Evolutionary conservation across 257 asterid genomes (phyloP), one percentile per base, ranked within the genome.

Genomic region (Solanum corneliomulleri): DNA sequence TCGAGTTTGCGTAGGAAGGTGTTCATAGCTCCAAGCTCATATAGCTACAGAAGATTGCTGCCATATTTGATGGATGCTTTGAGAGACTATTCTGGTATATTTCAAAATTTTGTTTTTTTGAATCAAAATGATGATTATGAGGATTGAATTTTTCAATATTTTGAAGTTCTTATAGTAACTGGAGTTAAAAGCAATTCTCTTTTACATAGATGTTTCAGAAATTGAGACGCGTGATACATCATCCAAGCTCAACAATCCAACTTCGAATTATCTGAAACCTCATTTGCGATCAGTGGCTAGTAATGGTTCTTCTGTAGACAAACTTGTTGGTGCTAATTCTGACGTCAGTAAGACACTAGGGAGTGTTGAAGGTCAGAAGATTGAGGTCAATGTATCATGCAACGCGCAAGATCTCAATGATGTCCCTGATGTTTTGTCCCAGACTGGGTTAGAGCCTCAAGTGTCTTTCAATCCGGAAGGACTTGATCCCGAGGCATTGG

Each of bases 21-120:
- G 60, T 94, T 93, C 89, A 90, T 89, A 90, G 41, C 90, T 85
- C 92, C 96, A 18, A 92, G 91, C 88, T 94, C 95, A 56, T 92
- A 93, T 88, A 92, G 95, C 93, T 96, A 93, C 83, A 90, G 93
- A 87, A 93, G 98, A 92, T 72, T 96, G 95, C 94, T 95, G 87
- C 98, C 98, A 2, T 95, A 91, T 92, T 77, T 96, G 72, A 90
- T 58, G 90, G 94, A 89, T 84, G 89, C 90, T 66, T 88, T 70
- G 66, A 92, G 91, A 82, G 94, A 92, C 64, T 88, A 90, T 44
- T 86, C 92, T 20, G n/a, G 98, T 95, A 90, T 88, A 90, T 82
- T 81, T 83, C 37, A 64, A 31, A 49, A 27, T 64, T 64, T 82
- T 39, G 14, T n/a, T 75, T 60, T 35, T 86, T 16, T 2, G 11